A percentile compares a stretch with the other conserved stretches of the same genome.
phyloP scores from a whole-genome alignment of 2,329 filamentous ascomycete species.

The Metarhizium sp. region DNA sequence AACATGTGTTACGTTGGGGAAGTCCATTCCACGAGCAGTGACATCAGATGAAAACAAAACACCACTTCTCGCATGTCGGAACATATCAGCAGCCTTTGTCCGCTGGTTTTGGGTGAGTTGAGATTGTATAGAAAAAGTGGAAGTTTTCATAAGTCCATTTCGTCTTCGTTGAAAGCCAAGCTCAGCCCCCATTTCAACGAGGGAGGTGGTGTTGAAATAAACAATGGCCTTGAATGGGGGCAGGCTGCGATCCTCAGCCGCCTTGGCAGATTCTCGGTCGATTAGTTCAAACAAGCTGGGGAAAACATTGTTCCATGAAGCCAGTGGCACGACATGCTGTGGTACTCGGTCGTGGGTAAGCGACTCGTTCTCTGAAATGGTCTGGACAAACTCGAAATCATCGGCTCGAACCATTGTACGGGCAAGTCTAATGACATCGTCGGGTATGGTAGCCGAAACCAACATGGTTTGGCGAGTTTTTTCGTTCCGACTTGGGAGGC shows the following conservation, averaged over 20 bases:
- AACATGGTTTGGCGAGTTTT: slow-evolving; percentile 81
- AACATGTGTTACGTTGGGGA: slow-evolving; percentile 71
- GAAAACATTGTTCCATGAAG: slow-evolving; percentile 64
- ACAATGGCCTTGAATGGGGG: slow-evolving; percentile 90
- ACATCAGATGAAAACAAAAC: slow-evolving; percentile 73
- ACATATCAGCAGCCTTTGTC: slow-evolving; percentile 60
- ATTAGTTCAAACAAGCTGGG: slow-evolving; percentile 72
- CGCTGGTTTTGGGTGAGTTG: slow-evolving; percentile 62
- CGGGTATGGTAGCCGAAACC: slow-evolving; percentile 88
- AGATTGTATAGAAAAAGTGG: slow-evolving; percentile 61
- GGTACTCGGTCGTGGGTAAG: slow-evolving; percentile 80
- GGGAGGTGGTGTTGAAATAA: slow-evolving; percentile 74
- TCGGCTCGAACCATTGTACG: slow-evolving; percentile 65
- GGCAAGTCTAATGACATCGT: slow-evolving; percentile 72
- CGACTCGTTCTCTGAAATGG: slow-evolving; percentile 70
- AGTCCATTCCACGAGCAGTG: slow-evolving; percentile 75
- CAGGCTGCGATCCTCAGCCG: slow-evolving; percentile 25
- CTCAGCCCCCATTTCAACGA: slow-evolving; percentile 55
- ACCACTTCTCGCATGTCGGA: slow-evolving; percentile 54
- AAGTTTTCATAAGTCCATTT: slow-evolving; percentile 27
- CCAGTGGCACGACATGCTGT: slow-evolving; percentile 62
- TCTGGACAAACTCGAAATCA: slow-evolving; percentile 83
- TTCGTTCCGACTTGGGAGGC: slow-evolving; percentile 52
- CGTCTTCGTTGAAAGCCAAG: slow-evolving; percentile 33
- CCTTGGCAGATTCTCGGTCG: slow-evolving; percentile 44